These are phyloP conservation scores for Vachellia collinsii DNA, from an alignment of 306 rosid species.

Conservation along the genomic window DNA sequence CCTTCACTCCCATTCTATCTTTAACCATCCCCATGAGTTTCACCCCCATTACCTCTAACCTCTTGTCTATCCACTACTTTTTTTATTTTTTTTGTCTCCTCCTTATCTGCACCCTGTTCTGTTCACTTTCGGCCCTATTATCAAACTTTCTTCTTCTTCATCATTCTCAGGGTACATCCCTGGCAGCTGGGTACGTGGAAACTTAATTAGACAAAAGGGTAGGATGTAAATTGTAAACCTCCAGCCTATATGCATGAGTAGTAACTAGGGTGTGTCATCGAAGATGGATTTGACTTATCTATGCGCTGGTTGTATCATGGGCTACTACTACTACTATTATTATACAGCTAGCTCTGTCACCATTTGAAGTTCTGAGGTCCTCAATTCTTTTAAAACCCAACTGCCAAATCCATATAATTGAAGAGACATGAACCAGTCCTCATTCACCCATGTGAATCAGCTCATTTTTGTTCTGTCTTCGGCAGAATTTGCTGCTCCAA, in stretches of 20 bases:
- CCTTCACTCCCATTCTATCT: conserved; percentile 25
- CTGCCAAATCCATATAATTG: background rate
- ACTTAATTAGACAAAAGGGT: background rate
- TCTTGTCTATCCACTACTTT: background rate
- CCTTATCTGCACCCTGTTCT: background rate
- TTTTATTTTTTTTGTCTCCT: background rate
- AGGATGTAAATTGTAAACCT: background rate
- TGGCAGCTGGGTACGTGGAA: background rate
- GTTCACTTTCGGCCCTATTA: background rate
- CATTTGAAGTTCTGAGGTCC: background rate
- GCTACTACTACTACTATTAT: too few relatives aligned
- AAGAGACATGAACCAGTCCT: background rate
- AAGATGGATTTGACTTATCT: background rate
- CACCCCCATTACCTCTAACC: conserved; percentile 25
- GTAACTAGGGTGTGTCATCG: background rate
- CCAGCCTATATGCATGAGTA: background rate
- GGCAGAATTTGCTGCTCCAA: background rate
- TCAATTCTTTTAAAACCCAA: background rate
- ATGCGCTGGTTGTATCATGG: background rate
- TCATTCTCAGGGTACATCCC: background rate
- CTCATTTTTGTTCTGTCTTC: background rate
- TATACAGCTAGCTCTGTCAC: background rate
- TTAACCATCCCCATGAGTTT: conserved; percentile 21
- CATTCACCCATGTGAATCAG: background rate
- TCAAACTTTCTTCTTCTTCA: background rate